phyloP scores from a whole-genome alignment of 805 yeast genomes.

The Kodamaea neixiangensis region DNA sequence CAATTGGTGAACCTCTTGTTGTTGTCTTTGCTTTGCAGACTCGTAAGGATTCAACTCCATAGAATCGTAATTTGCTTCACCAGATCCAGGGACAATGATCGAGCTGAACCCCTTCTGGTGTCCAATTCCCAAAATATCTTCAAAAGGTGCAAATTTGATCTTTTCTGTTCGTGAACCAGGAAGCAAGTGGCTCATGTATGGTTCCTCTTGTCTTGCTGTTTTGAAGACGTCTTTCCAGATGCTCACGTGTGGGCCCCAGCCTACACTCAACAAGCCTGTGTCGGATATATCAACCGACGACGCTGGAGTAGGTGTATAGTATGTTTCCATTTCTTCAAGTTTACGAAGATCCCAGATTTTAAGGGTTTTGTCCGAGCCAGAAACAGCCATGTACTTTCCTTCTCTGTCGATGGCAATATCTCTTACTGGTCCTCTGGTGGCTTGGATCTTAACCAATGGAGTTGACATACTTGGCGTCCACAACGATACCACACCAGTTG shows the following conservation, averaged over 20 bases:
- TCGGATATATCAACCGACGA: constrained; percentile 79
- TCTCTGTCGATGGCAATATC: constrained; percentile 85
- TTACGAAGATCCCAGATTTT: constrained; percentile 94
- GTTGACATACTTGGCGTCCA: constrained; percentile 92
- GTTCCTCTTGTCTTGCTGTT: constrained; percentile 64
- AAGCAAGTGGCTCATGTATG: constrained; percentile 88
- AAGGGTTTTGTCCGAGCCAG: constrained; percentile 81
- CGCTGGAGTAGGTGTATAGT: constrained; percentile 82
- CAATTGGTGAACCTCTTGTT: constrained; percentile 81
- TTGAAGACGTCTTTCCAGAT: constrained; percentile 88
- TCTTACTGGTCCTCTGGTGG: constrained; percentile 84
- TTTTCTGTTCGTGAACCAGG: constrained; percentile 75
- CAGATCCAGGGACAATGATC: constrained; percentile 92
- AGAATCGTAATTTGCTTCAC: constrained; percentile 97
- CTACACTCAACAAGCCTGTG: constrained; percentile 81
- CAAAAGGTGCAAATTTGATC: constrained; percentile 84
- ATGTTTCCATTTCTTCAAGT: constrained; percentile 72
- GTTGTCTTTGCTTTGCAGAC: constrained; percentile 89
- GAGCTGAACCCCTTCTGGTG: constrained; percentile 52
- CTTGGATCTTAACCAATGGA: constrained; percentile 79
- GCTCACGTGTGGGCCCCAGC: constrained; percentile 95
- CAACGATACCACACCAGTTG: constrained; percentile 86
- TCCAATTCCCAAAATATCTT: constrained; percentile 93
- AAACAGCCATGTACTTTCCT: constrained; percentile 91
- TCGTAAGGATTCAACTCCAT: constrained; percentile 91